Base-by-base conservation (phyloP, 2,329 filamentous ascomycete genomes). In the Metarhizium brunneum region DNA sequence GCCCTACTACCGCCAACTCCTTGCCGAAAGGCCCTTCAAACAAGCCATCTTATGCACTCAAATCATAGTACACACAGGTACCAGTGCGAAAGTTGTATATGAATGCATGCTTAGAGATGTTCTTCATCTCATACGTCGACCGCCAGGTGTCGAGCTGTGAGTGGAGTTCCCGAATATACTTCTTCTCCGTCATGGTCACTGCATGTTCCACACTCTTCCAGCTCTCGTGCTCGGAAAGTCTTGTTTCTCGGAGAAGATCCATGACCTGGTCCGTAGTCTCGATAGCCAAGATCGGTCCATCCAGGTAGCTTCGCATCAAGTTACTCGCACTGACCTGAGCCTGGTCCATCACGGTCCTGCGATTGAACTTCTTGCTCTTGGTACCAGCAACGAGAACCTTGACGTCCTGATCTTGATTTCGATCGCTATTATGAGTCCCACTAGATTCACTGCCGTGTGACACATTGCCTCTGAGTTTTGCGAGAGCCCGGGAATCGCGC, bases 1-100 rank as follows among this genome's bases (percentile, higher is more conserved):
- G 32, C 32, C 32, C 6, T 35, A 35, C 32, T 7, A 35, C 32
- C 32, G 32, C 32, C 32, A 35, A 35, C 32, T 35, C 32, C 32
- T 35, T 35, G 7, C 32, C 32, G 32, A 8, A 11, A 8, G 10
- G 7, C 7, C 7, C 32, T 35, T 35, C 10, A 35, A 8, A 43
- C 38, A 16, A 25, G 5, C 35, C 20, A 29, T 20, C 45, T 59
- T 63, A 78, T n/a, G 68, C 71, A 35, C 74, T 75, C 47, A 96
- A 71, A 71, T 96, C 91, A 69, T 96, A 96, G 67, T 92, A 90
- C 52, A 96, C 80, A 68, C 89, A 92, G 57, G 81, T 86, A 0
- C 87, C 88, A 10, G 90, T 95, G 57, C 91, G 79, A 64, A 95
- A 96, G 65, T 96, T 96, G 72, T 95, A 96, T 53, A 96, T 81